Evolutionary conservation across 139 green algal genomes (phyloP).

Genomic region (Closterium sp.): DNA sequence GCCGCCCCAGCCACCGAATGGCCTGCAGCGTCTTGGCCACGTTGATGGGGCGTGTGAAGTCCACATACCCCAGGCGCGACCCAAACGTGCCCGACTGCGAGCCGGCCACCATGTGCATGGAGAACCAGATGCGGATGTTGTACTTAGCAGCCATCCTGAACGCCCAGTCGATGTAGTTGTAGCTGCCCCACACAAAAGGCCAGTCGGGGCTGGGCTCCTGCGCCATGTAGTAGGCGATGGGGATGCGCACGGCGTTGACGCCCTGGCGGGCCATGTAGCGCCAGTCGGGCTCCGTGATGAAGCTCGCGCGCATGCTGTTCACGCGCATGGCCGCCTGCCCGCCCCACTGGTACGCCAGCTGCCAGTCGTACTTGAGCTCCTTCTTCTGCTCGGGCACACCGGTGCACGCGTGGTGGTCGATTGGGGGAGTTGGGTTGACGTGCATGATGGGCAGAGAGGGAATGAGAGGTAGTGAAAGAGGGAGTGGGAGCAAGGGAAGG

Average conservation of each 20-base stretch:
- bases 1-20: not conserved
- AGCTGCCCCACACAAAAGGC: not conserved
- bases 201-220: not conserved
- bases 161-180: not conserved
- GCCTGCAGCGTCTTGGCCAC: not conserved
- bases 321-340: not conserved
- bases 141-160: not conserved
- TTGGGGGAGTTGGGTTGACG: not conserved
- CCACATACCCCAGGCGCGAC: not conserved
- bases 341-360: not conserved
- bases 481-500: no score
- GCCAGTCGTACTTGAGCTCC: constrained; percentile 24
- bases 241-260: constrained; percentile 45
- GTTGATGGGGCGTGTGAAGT: not conserved
- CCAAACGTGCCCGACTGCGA: constrained; percentile 3
- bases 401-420: no score
- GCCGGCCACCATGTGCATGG: not conserved
- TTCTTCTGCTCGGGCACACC: not conserved
- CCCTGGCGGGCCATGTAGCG: not conserved
- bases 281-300: constrained; percentile 36
- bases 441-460: not conserved
- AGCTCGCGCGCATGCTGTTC: not conserved
- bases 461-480: not conserved
- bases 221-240: constrained; percentile 15
- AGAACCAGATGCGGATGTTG: constrained; percentile 1